Percentiles rank a stretch among this genome's conserved stretches.
Evolutionary conservation across 805 yeast genomes (phyloP).

Genomic region (Isabelozyma heimii): DNA sequence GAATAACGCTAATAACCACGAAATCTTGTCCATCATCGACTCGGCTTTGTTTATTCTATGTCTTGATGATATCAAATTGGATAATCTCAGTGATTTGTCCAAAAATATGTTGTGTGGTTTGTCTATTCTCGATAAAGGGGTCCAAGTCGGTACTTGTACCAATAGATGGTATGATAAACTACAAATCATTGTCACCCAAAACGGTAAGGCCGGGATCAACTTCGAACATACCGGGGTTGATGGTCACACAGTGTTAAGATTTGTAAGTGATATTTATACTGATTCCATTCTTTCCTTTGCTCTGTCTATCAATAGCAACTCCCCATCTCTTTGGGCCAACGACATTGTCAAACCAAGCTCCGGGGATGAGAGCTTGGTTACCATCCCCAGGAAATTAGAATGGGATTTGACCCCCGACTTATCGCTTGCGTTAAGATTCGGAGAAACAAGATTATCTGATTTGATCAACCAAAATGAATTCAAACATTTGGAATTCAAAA

Average conservation of each 20-base stretch:
- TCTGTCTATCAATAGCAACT: slow-evolving; percentile 68
- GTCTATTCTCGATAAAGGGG: slow-evolving; percentile 73
- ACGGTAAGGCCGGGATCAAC: slow-evolving; percentile 90
- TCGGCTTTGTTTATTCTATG: slow-evolving; percentile 81
- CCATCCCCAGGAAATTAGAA: slow-evolving; percentile 82
- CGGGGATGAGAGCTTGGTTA: slow-evolving; percentile 39
- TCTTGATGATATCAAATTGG: slow-evolving; percentile 72
- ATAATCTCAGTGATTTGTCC: slow-evolving; percentile 62
- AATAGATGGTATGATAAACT: slow-evolving; percentile 94
- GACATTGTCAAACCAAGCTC: slow-evolving; percentile 7
- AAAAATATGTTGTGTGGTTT: slow-evolving; percentile 88
- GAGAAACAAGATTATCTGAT: slow-evolving; percentile 85
- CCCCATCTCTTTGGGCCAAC: slow-evolving; percentile 69
- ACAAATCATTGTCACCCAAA: slow-evolving; percentile 81
- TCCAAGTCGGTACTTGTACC: slow-evolving; percentile 91
- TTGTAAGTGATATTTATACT: slow-evolving; percentile 87
- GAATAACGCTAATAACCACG: slow-evolving; percentile 55
- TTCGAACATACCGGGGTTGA: slow-evolving; percentile 95
- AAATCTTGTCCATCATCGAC: slow-evolving; percentile 73
- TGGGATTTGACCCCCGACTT: slow-evolving; percentile 81
- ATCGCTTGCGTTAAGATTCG: slow-evolving; percentile 78
- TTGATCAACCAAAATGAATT: slow-evolving; percentile 88
- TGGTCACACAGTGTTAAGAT: slow-evolving; percentile 88
- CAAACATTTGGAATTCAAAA: slow-evolving; percentile 69
- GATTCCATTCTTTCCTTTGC: slow-evolving; percentile 89